A percentile compares a stretch with the other conserved stretches of the same genome.
Evolutionary conservation across 768 basidiomycete species (phyloP).

Genomic region (Mycena leptocephala): DNA sequence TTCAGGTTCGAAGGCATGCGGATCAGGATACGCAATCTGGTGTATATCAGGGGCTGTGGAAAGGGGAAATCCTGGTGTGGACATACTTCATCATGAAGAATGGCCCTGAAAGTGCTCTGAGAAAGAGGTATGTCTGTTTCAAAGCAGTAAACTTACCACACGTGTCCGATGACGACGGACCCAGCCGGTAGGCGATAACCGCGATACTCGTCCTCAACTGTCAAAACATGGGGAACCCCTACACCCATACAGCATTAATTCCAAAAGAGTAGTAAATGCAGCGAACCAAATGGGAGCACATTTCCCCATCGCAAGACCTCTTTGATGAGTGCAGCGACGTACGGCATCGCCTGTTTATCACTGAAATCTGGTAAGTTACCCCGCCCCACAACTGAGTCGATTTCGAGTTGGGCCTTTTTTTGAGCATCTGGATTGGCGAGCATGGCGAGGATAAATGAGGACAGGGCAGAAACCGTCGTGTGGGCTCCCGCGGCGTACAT

Average conservation of each 20-base stretch:
- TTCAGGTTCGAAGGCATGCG: background rate
- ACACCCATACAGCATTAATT: background rate
- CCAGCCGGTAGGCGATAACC: background rate
- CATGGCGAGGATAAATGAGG: background rate
- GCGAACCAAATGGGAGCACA: background rate
- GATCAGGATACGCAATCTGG: background rate
- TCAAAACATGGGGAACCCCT: background rate
- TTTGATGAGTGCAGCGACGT: slow-evolving; percentile 52
- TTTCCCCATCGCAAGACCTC: slow-evolving; percentile 53
- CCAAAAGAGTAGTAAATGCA: background rate
- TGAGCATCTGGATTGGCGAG: slow-evolving; percentile 51
- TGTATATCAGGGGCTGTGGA: background rate
- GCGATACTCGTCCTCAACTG: background rate
- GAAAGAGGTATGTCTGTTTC: background rate
- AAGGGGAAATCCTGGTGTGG: background rate
- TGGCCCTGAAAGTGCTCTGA: background rate
- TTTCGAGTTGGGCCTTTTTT: slow-evolving; percentile 54
- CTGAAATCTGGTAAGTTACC: slow-evolving; percentile 51
- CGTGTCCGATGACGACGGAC: background rate
- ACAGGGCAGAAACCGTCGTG: background rate
- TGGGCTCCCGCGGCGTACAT: background rate
- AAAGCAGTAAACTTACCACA: background rate
- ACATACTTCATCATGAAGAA: background rate
- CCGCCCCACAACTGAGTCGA: slow-evolving; percentile 52
- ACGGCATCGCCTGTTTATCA: slow-evolving; percentile 51